phyloP scores from a whole-genome alignment of 805 yeast species.

The Millerozyma miso region DNA sequence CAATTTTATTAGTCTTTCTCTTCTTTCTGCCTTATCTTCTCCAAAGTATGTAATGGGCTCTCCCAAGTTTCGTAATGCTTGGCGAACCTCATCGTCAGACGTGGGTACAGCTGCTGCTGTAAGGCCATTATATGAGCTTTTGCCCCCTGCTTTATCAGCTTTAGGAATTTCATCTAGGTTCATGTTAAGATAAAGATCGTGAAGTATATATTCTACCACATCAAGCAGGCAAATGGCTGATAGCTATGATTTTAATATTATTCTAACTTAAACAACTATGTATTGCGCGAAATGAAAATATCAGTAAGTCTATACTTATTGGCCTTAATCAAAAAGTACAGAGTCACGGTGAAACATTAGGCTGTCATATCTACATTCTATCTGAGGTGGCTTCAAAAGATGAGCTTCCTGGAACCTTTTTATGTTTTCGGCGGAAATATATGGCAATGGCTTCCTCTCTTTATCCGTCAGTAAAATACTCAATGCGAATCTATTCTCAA shows the following conservation, averaged over 20 bases:
- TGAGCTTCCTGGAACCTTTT: background rate
- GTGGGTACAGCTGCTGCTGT: slow-evolving; percentile 45
- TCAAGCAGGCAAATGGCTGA: background rate
- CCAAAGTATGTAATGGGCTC: slow-evolving; percentile 56
- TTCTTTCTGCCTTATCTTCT: slow-evolving; percentile 58
- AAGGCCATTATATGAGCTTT: background rate
- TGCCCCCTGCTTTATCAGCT: slow-evolving; percentile 1
- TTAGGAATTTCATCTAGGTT: slow-evolving; percentile 6
- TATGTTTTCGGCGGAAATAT: background rate
- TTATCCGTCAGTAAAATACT: background rate
- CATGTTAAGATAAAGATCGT: slow-evolving; percentile 1
- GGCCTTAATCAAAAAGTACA: background rate
- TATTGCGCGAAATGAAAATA: too few relatives aligned
- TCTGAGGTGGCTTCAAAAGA: background rate
- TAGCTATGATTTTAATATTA: too few relatives aligned
- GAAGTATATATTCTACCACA: background rate
- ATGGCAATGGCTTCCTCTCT: background rate
- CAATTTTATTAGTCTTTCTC: slow-evolving; percentile 53
- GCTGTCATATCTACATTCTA: background rate
- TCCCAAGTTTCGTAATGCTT: slow-evolving; percentile 42
- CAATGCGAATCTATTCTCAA: background rate
- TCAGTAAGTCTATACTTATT: too few relatives aligned
- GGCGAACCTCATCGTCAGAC: slow-evolving; percentile 58
- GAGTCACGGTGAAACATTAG: background rate
- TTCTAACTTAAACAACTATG: too few relatives aligned